These are phyloP conservation scores for Phytophthora multivora DNA, from an alignment of 352 stramenopile genomes.

Conservation along the genomic window DNA sequence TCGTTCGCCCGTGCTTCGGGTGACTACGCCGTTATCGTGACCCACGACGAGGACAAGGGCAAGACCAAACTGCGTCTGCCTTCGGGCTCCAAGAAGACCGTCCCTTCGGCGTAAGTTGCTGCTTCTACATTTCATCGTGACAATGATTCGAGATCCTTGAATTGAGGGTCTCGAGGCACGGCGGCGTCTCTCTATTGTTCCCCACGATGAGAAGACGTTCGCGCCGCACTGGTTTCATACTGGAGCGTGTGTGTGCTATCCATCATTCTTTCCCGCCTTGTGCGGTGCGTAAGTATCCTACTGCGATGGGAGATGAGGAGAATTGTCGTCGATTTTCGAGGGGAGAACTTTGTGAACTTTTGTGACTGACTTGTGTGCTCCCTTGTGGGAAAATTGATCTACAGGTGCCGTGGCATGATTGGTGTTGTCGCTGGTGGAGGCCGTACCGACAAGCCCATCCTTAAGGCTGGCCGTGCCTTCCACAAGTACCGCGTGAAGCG, in stretches of 20 bases:
- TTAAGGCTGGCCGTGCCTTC: slow-evolving; percentile 97
- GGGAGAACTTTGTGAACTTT: slow-evolving; percentile 9
- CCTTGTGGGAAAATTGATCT: slow-evolving; percentile 31
- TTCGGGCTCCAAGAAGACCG: slow-evolving; percentile 97
- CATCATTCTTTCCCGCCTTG: slow-evolving; percentile 61
- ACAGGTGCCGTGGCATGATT: slow-evolving; percentile 94
- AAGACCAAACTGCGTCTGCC: slow-evolving; percentile 96
- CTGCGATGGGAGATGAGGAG: slow-evolving; percentile 19
- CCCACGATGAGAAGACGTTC: slow-evolving; percentile 21
- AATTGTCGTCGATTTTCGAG: slow-evolving; percentile 5
- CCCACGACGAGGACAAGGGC: slow-evolving; percentile 98
- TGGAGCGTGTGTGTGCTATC: slow-evolving; percentile 44
- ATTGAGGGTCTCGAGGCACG: slow-evolving; percentile 35
- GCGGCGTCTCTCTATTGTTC: slow-evolving; percentile 26
- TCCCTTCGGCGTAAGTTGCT: slow-evolving; percentile 90
- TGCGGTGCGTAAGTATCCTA: slow-evolving; percentile 88
- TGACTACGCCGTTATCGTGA: slow-evolving; percentile 98
- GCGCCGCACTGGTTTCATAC: slow-evolving; percentile 25
- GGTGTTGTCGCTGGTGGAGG: slow-evolving; percentile 98
- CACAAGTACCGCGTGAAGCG: slow-evolving; percentile 99
- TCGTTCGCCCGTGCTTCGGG: slow-evolving; percentile 96
- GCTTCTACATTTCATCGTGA: slow-evolving; percentile 24
- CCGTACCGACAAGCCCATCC: slow-evolving; percentile 98
- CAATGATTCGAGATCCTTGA: slow-evolving; percentile 31
- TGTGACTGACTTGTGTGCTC: slow-evolving; percentile 41